Evolutionary conservation across 495 filamentous ascomycete genomes (phyloP).

Genomic region (Talaromyces thailandensis): DNA sequence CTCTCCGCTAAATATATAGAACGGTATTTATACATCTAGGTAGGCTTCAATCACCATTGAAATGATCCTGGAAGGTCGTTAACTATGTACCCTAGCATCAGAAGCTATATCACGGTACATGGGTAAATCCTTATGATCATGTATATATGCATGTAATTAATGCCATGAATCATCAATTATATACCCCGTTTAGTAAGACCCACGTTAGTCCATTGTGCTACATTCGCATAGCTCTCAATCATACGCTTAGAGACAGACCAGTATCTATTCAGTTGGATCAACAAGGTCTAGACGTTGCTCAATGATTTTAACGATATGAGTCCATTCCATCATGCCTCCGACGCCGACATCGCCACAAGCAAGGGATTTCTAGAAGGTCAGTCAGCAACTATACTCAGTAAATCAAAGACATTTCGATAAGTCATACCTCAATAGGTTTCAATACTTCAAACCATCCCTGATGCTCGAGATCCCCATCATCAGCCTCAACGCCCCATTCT

Average conservation of each 20-base stretch:
- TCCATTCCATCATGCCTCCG: conserved; percentile 62
- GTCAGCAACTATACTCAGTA: conserved; percentile 2
- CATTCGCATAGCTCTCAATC: no score
- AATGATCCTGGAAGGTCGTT: no score
- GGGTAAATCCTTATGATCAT: no score
- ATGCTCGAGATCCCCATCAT: conserved; percentile 8
- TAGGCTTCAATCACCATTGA: no score
- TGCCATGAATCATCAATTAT: not conserved
- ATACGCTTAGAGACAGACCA: no score
- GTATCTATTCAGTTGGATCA: not conserved
- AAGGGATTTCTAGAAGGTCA: conserved; percentile 17
- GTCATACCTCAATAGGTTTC: conserved; percentile 21
- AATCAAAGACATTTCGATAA: conserved; percentile 28
- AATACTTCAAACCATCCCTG: conserved; percentile 64
- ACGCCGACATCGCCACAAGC: conserved; percentile 63
- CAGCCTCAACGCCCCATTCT: conserved; percentile 46
- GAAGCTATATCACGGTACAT: no score
- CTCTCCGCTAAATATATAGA: no score
- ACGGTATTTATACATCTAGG: no score
- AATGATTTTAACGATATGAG: conserved; percentile 48
- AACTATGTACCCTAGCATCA: no score
- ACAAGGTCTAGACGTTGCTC: conserved; percentile 21
- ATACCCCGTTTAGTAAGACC: not conserved
- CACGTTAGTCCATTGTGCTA: not conserved
- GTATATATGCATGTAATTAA: no score